phyloP scores from a whole-genome alignment of 2,329 filamentous ascomycete species.

The Clonostachys rosea region DNA sequence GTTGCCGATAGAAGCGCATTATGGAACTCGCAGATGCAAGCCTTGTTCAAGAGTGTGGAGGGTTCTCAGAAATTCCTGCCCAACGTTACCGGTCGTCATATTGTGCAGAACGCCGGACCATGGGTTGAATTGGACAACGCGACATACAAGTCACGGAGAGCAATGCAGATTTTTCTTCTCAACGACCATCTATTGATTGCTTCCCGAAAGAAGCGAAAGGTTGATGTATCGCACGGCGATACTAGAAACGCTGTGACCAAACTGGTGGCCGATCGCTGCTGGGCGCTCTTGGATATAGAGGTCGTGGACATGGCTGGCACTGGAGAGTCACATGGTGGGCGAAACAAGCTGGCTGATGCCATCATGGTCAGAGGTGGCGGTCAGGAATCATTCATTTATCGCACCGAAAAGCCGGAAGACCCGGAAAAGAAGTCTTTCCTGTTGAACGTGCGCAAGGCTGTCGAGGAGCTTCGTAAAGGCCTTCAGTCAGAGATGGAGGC shows the following conservation, averaged over 20 bases:
- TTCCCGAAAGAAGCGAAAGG: slow-evolving; percentile 85
- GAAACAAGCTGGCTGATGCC: slow-evolving; percentile 72
- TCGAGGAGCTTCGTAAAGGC: slow-evolving; percentile 85
- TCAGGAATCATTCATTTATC: slow-evolving; percentile 89
- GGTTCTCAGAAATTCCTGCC: slow-evolving; percentile 96
- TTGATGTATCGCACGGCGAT: slow-evolving; percentile 55
- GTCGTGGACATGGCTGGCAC: slow-evolving; percentile 79
- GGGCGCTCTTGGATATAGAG: slow-evolving; percentile 88
- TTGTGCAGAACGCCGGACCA: slow-evolving; percentile 84
- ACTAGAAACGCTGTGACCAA: slow-evolving; percentile 58
- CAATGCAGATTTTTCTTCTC: slow-evolving; percentile 86
- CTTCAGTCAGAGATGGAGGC: slow-evolving; percentile 84
- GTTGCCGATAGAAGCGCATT: slow-evolving; percentile 66
- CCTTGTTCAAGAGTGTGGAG: slow-evolving; percentile 95
- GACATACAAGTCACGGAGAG: slow-evolving; percentile 87
- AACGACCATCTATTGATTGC: slow-evolving; percentile 94
- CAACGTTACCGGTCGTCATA: slow-evolving; percentile 84
- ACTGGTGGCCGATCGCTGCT: slow-evolving; percentile 89
- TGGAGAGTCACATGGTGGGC: slow-evolving; percentile 34
- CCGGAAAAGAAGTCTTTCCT: slow-evolving; percentile 77
- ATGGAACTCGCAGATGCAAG: slow-evolving; percentile 66
- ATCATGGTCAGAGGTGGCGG: slow-evolving; percentile 85
- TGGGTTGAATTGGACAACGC: slow-evolving; percentile 98
- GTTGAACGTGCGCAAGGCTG: slow-evolving; percentile 85
- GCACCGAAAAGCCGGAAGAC: slow-evolving; percentile 76